Conservation (phyloP, 2,329 filamentous ascomycete species). For the Plenodomus tracheiphilus region DNA sequence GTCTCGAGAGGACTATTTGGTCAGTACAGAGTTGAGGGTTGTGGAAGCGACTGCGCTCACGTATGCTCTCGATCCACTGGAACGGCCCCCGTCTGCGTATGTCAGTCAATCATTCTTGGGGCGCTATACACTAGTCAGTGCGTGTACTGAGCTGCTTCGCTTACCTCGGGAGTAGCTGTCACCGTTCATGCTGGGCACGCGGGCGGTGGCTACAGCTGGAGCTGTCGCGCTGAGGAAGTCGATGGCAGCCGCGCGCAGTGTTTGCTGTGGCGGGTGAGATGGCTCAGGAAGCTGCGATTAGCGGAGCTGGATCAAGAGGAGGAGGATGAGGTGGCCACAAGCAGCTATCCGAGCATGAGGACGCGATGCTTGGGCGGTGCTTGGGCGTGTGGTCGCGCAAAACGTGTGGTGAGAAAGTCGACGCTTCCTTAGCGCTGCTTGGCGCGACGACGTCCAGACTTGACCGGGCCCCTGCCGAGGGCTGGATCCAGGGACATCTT, state of each 20-base stretch:
- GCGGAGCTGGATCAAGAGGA: slow-evolving; percentile 12
- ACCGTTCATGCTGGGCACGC: slow-evolving; percentile 71
- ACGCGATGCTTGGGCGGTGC: slow-evolving; percentile 20
- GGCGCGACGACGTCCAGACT: slow-evolving; percentile 15
- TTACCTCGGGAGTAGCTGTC: slow-evolving; percentile 80
- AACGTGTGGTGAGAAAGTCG: slow-evolving; percentile 22
- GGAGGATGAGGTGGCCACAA: slow-evolving; percentile 8
- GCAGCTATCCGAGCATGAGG: slow-evolving; percentile 16
- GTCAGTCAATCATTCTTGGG: slow-evolving; percentile 30
- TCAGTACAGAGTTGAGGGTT: slow-evolving; percentile 24
- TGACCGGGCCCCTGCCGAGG: slow-evolving; percentile 12
- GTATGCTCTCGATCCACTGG: slow-evolving; percentile 43
- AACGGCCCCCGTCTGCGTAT: slow-evolving; percentile 43
- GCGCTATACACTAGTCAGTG: slow-evolving; percentile 43
- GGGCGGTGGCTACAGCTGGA: slow-evolving; percentile 12
- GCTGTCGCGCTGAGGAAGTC: slow-evolving; percentile 12
- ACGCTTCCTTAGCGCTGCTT: slow-evolving; percentile 19
- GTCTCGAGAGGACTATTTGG: slow-evolving; percentile 35
- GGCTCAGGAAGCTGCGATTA: slow-evolving; percentile 20
- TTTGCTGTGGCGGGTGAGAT: slow-evolving; percentile 7
- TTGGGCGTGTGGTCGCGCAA: slow-evolving; percentile 14
- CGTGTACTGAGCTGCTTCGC: slow-evolving; percentile 39
- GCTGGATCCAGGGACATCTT: slow-evolving; percentile 2
- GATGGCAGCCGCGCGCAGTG: slow-evolving; percentile 14
- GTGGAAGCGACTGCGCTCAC: slow-evolving; percentile 35